A percentile compares a stretch with the other conserved stretches of the same genome.
Conservation (phyloP, 164 flowering plant genomes). For the Nymphaea thermarum region DNA sequence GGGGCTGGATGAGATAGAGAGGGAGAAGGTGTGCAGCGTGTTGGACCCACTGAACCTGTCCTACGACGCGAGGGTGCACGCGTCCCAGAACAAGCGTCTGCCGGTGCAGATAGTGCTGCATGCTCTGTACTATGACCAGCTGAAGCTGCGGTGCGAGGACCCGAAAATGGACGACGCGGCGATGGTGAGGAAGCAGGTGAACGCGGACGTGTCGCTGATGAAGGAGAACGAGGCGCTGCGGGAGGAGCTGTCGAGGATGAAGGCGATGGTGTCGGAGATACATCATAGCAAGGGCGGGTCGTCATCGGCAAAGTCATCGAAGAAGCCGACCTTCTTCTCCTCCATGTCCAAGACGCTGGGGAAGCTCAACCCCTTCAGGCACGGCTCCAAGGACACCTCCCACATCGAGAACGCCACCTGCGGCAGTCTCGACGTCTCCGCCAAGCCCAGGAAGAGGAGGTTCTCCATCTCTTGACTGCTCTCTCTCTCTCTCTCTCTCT, state of each 20-base stretch:
- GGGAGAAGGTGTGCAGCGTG: slow-evolving; percentile 91
- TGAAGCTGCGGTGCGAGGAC: slow-evolving; percentile 48
- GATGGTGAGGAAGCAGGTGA: slow-evolving; percentile 44
- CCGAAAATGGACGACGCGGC: slow-evolving; percentile 20
- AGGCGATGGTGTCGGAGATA: slow-evolving; percentile 48
- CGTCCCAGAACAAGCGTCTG: slow-evolving; percentile 83
- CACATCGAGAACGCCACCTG: slow-evolving; percentile 32
- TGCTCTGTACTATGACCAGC: slow-evolving; percentile 83
- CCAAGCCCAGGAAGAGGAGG: slow-evolving; percentile 88
- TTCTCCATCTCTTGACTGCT: slow-evolving; percentile 61
- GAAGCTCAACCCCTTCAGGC: slow-evolving; percentile 75
- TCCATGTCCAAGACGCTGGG: slow-evolving; percentile 80
- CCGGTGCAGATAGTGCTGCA: slow-evolving; percentile 85
- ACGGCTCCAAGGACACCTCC: slow-evolving; percentile 81
- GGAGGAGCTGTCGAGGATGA: slow-evolving; percentile 74
- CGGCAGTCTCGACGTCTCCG: slow-evolving; percentile 18
- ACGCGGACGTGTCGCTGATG: slow-evolving; percentile 49
- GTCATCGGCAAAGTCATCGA: slow-evolving; percentile 5
- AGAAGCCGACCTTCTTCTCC: slow-evolving; percentile 52
- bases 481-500: too few relatives aligned
- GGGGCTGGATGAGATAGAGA: slow-evolving; percentile 73
- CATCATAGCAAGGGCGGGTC: slow-evolving; percentile 21
- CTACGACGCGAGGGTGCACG: slow-evolving; percentile 79
- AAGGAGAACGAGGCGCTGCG: slow-evolving; percentile 71
- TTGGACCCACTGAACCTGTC: slow-evolving; percentile 85